These are phyloP conservation scores for Ophiostoma montium DNA, from an alignment of 2,329 filamentous ascomycete species.

Conservation along the genomic window DNA sequence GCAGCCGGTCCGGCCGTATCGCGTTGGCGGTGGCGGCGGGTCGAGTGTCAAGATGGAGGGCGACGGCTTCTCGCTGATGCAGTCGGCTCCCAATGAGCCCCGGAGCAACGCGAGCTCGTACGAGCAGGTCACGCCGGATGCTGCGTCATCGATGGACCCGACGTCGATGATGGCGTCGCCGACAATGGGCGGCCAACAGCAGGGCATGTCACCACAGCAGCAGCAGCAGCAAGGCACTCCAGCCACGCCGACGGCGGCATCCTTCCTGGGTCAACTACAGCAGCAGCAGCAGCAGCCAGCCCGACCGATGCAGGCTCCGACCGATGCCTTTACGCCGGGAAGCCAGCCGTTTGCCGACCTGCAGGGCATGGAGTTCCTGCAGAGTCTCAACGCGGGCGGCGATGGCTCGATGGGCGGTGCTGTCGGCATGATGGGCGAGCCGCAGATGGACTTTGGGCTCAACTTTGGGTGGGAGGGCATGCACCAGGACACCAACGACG, in stretches of 20 bases:
- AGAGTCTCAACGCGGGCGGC: conserved; percentile 23
- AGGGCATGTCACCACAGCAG: conserved; percentile 6
- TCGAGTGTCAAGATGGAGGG: conserved; percentile 24
- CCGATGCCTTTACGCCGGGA: conserved; percentile 11
- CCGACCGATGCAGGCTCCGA: not conserved
- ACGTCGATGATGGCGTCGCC: conserved; percentile 30
- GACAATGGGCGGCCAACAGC: conserved; percentile 10
- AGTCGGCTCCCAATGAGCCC: conserved; percentile 26
- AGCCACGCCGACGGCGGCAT: conserved; percentile 3
- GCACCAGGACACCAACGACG: conserved; percentile 48
- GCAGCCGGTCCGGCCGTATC: conserved; percentile 16
- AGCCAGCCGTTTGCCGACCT: conserved; percentile 30
- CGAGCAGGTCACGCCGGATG: conserved; percentile 17
- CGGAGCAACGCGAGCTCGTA: conserved; percentile 25
- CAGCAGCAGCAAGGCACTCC: conserved; percentile 7
- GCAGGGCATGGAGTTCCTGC: conserved; percentile 40
- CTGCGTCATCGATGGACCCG: conserved; percentile 21
- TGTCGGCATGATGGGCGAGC: conserved; percentile 19
- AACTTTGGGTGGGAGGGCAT: conserved; percentile 51
- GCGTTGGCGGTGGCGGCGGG: conserved; percentile 9
- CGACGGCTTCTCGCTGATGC: conserved; percentile 25
- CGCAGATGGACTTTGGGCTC: conserved; percentile 49
- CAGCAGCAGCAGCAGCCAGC: conserved; percentile 10
- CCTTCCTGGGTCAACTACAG: conserved; percentile 12
- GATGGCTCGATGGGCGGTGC: conserved; percentile 8